Conservation (phyloP, 2,329 filamentous ascomycete genomes). For the Epichloe glyceriae region DNA sequence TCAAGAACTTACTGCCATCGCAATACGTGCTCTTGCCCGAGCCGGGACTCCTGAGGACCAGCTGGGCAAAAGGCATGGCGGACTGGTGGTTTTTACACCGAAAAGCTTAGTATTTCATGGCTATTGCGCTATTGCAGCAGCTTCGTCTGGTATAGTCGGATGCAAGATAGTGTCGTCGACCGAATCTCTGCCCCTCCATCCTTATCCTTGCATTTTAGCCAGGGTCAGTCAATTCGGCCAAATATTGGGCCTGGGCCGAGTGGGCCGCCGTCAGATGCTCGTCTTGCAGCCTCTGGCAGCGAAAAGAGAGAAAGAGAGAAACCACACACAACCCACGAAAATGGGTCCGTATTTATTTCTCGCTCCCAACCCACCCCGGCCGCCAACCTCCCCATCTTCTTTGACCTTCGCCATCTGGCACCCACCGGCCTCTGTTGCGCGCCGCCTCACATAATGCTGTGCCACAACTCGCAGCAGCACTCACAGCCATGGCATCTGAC, state of each 20-base stretch:
- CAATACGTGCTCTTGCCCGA: slow-evolving; percentile 96
- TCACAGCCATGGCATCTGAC: slow-evolving; percentile 28
- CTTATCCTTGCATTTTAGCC: neutral
- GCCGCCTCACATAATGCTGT: slow-evolving; percentile 24
- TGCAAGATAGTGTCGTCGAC: neutral
- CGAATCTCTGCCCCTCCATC: slow-evolving; percentile 4
- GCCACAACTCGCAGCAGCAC: slow-evolving; percentile 15
- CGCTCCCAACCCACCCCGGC: slow-evolving; percentile 5
- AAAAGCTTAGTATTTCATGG: neutral
- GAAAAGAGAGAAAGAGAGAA: neutral
- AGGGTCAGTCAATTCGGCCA: neutral
- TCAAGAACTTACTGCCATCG: slow-evolving; percentile 66
- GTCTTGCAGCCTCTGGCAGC: neutral
- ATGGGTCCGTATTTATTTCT: slow-evolving; percentile 6
- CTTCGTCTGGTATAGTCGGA: neutral
- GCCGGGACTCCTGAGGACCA: slow-evolving; percentile 87
- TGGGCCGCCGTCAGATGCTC: neutral
- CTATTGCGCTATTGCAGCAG: neutral
- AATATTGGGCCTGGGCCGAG: neutral
- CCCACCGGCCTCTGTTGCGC: slow-evolving; percentile 11
- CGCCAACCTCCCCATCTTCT: neutral
- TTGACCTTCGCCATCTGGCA: slow-evolving; percentile 6
- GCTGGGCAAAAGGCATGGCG: slow-evolving; percentile 53
- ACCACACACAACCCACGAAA: slow-evolving; percentile 2
- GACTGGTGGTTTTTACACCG: neutral